These are phyloP conservation scores for Penicillium silybi DNA, from an alignment of 495 filamentous ascomycete genomes.

Conservation along the genomic window DNA sequence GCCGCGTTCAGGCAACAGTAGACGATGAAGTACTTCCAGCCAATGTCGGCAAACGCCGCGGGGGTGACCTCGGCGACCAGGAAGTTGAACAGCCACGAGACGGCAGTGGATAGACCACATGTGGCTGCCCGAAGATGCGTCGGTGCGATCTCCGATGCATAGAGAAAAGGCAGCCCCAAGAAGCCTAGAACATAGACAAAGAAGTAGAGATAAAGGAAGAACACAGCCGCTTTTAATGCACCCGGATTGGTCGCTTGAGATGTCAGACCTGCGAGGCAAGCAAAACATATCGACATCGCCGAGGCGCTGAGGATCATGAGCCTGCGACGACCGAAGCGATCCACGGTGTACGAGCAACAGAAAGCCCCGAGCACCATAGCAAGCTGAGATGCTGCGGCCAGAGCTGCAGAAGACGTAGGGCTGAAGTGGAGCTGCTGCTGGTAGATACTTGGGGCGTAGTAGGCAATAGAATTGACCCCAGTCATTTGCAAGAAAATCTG, in stretches of 20 bases:
- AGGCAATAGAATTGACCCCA: slow-evolving; percentile 21
- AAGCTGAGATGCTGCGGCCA: slow-evolving; percentile 19
- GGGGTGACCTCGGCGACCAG: slow-evolving; percentile 25
- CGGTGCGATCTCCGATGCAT: slow-evolving; percentile 48
- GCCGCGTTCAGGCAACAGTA: slow-evolving; percentile 27
- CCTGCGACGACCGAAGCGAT: slow-evolving; percentile 26
- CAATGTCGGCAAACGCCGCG: slow-evolving; percentile 22
- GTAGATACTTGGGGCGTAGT: slow-evolving; percentile 27
- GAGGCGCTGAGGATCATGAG: slow-evolving; percentile 36
- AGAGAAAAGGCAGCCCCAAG: slow-evolving; percentile 48
- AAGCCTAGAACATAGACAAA: slow-evolving; percentile 48
- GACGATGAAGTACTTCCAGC: slow-evolving; percentile 33
- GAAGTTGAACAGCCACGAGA: slow-evolving; percentile 35
- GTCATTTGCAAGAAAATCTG: slow-evolving; percentile 24
- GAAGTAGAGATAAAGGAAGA: slow-evolving; percentile 47
- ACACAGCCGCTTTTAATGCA: slow-evolving; percentile 23
- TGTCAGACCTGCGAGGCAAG: slow-evolving; percentile 27
- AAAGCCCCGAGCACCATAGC: slow-evolving; percentile 24
- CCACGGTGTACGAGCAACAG: slow-evolving; percentile 21
- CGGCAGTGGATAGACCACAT: slow-evolving; percentile 37
- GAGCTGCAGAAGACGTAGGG: slow-evolving; percentile 11
- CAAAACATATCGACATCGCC: slow-evolving; percentile 38
- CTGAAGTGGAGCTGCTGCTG: slow-evolving; percentile 20
- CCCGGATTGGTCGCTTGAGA: background rate
- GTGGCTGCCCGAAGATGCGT: slow-evolving; percentile 40